Evolutionary conservation across 441 rosid genomes (phyloP), one percentile per base, ranked within the genome.

Genomic region (Brassica hybrid): DNA sequence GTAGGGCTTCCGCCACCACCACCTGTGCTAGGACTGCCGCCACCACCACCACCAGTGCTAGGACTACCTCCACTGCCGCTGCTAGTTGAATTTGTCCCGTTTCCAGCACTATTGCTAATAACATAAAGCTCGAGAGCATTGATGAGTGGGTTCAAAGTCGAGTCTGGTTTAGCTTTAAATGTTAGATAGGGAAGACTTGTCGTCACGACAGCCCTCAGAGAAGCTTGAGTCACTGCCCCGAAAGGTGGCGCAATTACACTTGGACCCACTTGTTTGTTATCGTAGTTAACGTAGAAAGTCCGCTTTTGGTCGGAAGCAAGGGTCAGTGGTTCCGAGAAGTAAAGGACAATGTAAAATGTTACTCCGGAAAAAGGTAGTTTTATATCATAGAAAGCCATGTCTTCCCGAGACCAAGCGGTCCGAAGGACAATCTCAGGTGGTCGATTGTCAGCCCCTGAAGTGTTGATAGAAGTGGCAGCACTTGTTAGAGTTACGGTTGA

Each of bases 91-190:
- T 21, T 52, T 0, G 70, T 73, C 41, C 71, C 71, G 25, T 25
- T 74, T 38, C 66, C 45, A 66, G 18, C 78, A 6, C 73, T 74
- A 72, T 84, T 79, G 14, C 81, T 79, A 14, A 84, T 21, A 3
- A 23, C 17, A 50, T 81, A 90, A 12, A 82, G 64, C 76, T 88
- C 91, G 65, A 84, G 50, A 58, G 95, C 91, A 64, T 83, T 90
- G 65, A 88, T 71, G 41, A 90, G 81, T 18, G 89, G 92, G 17
- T 86, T 67, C 63, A 84, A 79, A 12, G 79, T 82, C 2, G 91
- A 90, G 77, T 76, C 82, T 1, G 79, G n/a, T 14, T 86, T 59
- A 1, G 91, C 75, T 2, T 63, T 71, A 65, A 87, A 68, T n/a
- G 74, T 66, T 48, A 90, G 64, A 6, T 72, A 67, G 7, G 85